Conservation (phyloP, 1,284 basidiomycete genomes). For the Fomitopsis palustris region DNA sequence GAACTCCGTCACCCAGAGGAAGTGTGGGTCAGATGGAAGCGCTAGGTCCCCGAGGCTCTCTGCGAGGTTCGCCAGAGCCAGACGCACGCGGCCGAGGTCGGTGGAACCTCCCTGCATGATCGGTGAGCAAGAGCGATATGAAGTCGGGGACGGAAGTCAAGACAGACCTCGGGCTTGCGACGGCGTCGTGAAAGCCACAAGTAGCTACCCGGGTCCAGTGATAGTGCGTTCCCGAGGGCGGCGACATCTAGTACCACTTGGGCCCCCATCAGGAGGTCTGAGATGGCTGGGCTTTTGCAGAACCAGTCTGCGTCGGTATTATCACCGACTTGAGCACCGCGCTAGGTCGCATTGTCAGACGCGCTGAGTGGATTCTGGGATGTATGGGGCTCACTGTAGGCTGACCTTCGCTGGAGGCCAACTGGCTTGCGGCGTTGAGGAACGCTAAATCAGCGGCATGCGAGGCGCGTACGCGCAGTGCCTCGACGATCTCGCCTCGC, state of each 20-base stretch:
- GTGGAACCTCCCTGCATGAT: slow-evolving; percentile 77
- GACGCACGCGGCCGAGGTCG: slow-evolving; percentile 70
- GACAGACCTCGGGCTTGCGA: slow-evolving; percentile 41
- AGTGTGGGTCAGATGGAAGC: slow-evolving; percentile 65
- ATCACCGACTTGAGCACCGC: slow-evolving; percentile 43
- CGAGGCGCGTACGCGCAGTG: slow-evolving; percentile 44
- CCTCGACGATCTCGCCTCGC: slow-evolving; percentile 49
- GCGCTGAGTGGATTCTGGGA: no score
- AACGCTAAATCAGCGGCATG: slow-evolving; percentile 4
- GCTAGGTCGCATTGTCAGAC: slow-evolving; percentile 29
- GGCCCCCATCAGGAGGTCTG: slow-evolving; percentile 17
- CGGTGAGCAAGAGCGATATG: not conserved
- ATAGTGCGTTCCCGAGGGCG: slow-evolving; percentile 19
- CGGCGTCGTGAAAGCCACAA: slow-evolving; percentile 47
- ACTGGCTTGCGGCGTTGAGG: not conserved
- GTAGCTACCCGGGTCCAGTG: slow-evolving; percentile 15
- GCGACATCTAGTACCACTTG: not conserved
- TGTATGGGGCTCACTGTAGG: not conserved
- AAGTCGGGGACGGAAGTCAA: no score
- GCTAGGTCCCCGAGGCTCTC: slow-evolving; percentile 44
- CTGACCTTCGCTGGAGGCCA: not conserved
- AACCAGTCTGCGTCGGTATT: slow-evolving; percentile 47
- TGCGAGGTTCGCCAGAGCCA: slow-evolving; percentile 63
- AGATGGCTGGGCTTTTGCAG: slow-evolving; percentile 28
- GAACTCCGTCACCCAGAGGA: slow-evolving; percentile 95